Evolutionary conservation across 2,329 filamentous ascomycete genomes (phyloP).

Genomic region (Fusarium clavum): DNA sequence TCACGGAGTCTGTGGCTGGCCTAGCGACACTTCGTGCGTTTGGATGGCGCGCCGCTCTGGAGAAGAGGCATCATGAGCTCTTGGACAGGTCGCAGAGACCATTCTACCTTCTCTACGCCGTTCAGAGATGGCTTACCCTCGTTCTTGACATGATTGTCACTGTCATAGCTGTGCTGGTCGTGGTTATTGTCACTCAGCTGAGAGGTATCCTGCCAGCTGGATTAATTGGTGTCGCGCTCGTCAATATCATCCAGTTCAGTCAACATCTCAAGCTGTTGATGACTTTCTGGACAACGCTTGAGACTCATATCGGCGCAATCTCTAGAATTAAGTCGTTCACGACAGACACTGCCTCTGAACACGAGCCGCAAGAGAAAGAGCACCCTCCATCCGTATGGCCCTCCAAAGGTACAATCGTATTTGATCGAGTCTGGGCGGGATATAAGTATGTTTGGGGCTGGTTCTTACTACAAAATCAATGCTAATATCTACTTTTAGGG

Average conservation of each 20-base stretch:
- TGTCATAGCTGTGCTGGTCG: slow-evolving; percentile 32
- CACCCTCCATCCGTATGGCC: slow-evolving; percentile 80
- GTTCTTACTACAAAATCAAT: fast-evolving
- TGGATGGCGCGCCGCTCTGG: slow-evolving; percentile 55
- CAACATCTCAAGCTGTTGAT: slow-evolving; percentile 47
- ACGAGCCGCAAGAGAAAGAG: slow-evolving; percentile 27
- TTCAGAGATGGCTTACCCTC: slow-evolving; percentile 43
- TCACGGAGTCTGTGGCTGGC: slow-evolving; percentile 60
- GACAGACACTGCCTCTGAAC: slow-evolving; percentile 20
- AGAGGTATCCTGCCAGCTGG: slow-evolving; percentile 21
- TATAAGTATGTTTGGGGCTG: neutral
- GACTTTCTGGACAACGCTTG: slow-evolving; percentile 48
- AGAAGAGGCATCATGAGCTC: slow-evolving; percentile 49
- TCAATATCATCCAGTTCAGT: slow-evolving; percentile 48
- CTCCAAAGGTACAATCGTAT: slow-evolving; percentile 80
- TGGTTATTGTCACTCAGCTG: slow-evolving; percentile 34
- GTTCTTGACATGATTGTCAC: slow-evolving; percentile 43
- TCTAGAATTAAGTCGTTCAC: slow-evolving; percentile 41
- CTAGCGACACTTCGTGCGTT: slow-evolving; percentile 63
- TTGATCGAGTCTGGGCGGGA: slow-evolving; percentile 65
- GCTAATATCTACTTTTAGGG: neutral
- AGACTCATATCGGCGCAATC: slow-evolving; percentile 47
- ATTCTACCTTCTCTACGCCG: slow-evolving; percentile 56
- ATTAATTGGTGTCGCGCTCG: slow-evolving; percentile 43
- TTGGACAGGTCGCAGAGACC: slow-evolving; percentile 59